Conservation (phyloP, 768 basidiomycete genomes). For the Tylopilus plumbeoviolaceoides region DNA sequence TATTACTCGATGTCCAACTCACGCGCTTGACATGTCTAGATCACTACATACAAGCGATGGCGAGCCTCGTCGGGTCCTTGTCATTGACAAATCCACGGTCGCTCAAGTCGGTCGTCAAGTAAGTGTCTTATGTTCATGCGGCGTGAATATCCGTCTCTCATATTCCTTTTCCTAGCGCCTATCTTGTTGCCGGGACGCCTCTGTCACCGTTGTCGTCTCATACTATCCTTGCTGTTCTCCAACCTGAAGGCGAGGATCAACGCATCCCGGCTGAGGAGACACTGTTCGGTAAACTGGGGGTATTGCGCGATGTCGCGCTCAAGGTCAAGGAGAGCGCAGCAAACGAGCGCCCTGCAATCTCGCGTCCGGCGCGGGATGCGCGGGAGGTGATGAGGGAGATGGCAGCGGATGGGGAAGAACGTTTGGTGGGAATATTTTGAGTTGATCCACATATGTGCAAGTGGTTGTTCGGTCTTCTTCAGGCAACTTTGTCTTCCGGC, state of each 20-base stretch:
- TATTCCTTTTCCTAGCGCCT: conserved; percentile 36
- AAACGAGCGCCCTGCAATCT: conserved; percentile 66
- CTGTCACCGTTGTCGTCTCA: conserved; percentile 60
- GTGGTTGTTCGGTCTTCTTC: no score
- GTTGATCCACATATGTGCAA: neutral
- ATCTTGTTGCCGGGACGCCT: conserved; percentile 66
- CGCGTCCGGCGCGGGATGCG: conserved; percentile 80
- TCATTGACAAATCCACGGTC: conserved; percentile 55
- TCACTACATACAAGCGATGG: conserved; percentile 63
- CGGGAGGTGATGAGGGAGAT: conserved; percentile 57
- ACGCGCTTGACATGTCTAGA: conserved; percentile 39
- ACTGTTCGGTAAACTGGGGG: conserved; percentile 62
- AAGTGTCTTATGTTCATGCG: conserved; percentile 25
- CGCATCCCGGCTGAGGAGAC: conserved; percentile 23
- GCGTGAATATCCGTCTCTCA: neutral
- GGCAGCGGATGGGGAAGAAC: conserved; percentile 22
- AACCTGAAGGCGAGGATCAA: conserved; percentile 39
- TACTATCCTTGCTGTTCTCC: conserved; percentile 54
- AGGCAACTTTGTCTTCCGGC: no score
- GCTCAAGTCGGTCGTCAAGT: conserved; percentile 67
- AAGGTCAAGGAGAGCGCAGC: conserved; percentile 69
- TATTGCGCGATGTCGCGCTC: conserved; percentile 61
- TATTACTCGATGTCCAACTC: neutral
- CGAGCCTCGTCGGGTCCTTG: conserved; percentile 58
- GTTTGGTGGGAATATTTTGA: conserved; percentile 27